Percentiles rank a stretch among this genome's conserved stretches.
Conservation (phyloP, 2,329 filamentous ascomycete genomes). For the Penicillium sp. region DNA sequence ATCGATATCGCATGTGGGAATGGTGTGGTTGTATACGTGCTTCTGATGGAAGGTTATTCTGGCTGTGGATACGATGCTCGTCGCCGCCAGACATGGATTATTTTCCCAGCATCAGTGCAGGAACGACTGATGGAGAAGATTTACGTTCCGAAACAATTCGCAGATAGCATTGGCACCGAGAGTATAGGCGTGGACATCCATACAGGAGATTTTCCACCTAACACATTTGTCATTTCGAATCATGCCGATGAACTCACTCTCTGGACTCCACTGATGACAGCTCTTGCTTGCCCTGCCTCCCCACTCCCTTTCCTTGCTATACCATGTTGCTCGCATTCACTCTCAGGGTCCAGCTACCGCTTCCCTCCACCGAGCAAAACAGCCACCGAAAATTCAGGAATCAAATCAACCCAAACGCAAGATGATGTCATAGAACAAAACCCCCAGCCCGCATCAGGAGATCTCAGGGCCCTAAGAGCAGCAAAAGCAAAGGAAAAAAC, state of each 20-base stretch:
- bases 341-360: slow-evolving; percentile 73
- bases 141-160: slow-evolving; percentile 58
- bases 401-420: slow-evolving; percentile 5
- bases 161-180: slow-evolving; percentile 23
- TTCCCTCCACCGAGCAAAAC: slow-evolving; percentile 33
- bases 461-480: slow-evolving; percentile 41
- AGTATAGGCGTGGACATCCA: slow-evolving; percentile 27
- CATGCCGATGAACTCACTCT: slow-evolving; percentile 94
- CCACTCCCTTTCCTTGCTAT: slow-evolving; percentile 85
- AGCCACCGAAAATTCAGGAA: slow-evolving; percentile 35
- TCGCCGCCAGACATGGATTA: slow-evolving; percentile 78
- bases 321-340: slow-evolving; percentile 89
- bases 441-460: slow-evolving; percentile 38
- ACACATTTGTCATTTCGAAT: slow-evolving; percentile 93
- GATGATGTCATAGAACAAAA: slow-evolving; percentile 16
- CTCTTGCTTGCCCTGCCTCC: slow-evolving; percentile 55
- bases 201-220: slow-evolving; percentile 65
- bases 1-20: slow-evolving; percentile 97
- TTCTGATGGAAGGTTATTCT: slow-evolving; percentile 74
- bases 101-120: slow-evolving; percentile 59
- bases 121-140: slow-evolving; percentile 59
- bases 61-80: slow-evolving; percentile 94
- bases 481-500: slow-evolving; percentile 33
- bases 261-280: slow-evolving; percentile 89
- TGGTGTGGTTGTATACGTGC: slow-evolving; percentile 80